Percentiles rank a stretch among this genome's conserved stretches.
phyloP scores from a whole-genome alignment of 225 moss, liverwort and hornwort genomes.

The Climacium dendroides region DNA sequence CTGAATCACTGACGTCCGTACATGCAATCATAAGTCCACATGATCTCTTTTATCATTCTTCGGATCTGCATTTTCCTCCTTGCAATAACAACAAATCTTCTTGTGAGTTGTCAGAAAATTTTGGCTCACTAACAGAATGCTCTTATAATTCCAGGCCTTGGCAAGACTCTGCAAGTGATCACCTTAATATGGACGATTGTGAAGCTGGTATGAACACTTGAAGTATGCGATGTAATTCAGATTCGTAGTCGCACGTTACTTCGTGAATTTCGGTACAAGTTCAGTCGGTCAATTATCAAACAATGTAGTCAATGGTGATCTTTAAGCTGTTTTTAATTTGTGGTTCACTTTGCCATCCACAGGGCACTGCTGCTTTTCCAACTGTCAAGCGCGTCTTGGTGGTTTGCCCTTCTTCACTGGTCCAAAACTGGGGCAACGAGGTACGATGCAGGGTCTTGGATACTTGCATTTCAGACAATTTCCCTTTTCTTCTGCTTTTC shows the following conservation, averaged over 20 bases:
- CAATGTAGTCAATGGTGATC: neutral
- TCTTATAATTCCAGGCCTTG: conserved; percentile 50
- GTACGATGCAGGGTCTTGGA: neutral
- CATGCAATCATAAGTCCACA: neutral
- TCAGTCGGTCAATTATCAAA: neutral
- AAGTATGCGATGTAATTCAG: neutral
- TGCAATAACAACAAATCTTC: neutral
- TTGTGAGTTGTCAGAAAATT: neutral
- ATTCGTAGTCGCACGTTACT: neutral
- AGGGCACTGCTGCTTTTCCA: conserved; percentile 55
- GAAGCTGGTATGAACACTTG: conserved; percentile 39
- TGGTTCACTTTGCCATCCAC: neutral
- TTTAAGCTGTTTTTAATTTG: neutral
- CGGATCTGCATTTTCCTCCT: neutral
- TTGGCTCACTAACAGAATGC: neutral
- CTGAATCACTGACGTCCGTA: neutral
- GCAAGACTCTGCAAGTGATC: conserved; percentile 93
- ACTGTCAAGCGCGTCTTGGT: conserved; percentile 56
- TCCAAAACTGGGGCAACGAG: conserved; percentile 87
- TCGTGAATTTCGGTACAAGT: neutral
- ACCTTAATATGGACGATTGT: conserved; percentile 79
- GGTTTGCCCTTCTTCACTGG: conserved; percentile 88
- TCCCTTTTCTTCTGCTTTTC: neutral
- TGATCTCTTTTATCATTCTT: neutral
- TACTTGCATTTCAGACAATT: neutral